A percentile compares a stretch with the other conserved stretches of the same genome.
phyloP scores from a whole-genome alignment of 2,329 filamentous ascomycete species.

The Claviceps maximensis region DNA sequence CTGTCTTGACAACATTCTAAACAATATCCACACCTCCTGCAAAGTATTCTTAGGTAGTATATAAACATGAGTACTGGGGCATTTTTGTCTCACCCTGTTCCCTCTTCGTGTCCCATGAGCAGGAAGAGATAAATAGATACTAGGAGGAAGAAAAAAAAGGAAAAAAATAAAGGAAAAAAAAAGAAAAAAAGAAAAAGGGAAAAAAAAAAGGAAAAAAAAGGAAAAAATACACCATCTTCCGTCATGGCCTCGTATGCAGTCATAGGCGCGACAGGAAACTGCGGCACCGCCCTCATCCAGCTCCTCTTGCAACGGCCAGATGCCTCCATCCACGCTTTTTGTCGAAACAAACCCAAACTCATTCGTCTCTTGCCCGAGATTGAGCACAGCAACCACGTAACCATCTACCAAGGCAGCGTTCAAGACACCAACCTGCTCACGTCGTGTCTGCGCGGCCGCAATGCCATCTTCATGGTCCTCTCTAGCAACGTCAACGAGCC shows the following conservation, averaged over 20 bases:
- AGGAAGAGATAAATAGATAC: too few relatives aligned
- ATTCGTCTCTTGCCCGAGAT: constrained; percentile 18
- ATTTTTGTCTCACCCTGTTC: too few relatives aligned
- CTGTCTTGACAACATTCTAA: too few relatives aligned
- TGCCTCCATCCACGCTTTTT: constrained; percentile 27
- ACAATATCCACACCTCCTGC: too few relatives aligned
- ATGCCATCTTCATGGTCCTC: constrained; percentile 27
- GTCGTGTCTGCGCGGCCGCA: constrained; percentile 9
- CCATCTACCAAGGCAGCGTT: constrained; percentile 29
- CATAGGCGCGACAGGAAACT: constrained; percentile 30
- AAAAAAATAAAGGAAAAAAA: too few relatives aligned
- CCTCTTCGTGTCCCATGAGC: too few relatives aligned
- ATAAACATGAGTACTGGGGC: too few relatives aligned
- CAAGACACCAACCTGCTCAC: constrained; percentile 24
- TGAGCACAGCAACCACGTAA: constrained; percentile 17
- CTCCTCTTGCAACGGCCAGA: constrained; percentile 21
- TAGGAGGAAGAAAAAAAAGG: too few relatives aligned
- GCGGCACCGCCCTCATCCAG: constrained; percentile 26
- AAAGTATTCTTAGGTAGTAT: too few relatives aligned
- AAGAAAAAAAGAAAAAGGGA: too few relatives aligned
- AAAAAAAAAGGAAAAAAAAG: too few relatives aligned
- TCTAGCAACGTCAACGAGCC: constrained; percentile 31
- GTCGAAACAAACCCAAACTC: constrained; percentile 29
- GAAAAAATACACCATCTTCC: neutral
- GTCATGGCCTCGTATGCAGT: constrained; percentile 20